These are phyloP conservation scores for Capniomyces stellatus DNA, from an alignment of 371 early-diverging fungal genomes.

Conservation along the genomic window DNA sequence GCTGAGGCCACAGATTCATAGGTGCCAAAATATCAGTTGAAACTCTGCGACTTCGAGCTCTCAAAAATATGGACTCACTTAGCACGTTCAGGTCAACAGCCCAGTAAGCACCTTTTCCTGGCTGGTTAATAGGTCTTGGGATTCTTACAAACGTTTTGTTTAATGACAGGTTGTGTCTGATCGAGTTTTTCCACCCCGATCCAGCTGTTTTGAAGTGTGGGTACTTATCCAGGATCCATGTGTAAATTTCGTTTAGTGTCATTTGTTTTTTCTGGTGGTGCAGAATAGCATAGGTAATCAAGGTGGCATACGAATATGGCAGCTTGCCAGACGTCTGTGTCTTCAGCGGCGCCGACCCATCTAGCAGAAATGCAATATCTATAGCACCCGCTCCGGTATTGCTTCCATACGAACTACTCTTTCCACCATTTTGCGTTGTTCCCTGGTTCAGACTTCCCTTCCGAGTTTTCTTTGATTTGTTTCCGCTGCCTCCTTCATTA, in stretches of 20 bases:
- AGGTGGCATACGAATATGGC: constrained; percentile 76
- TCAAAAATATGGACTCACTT: constrained; percentile 3
- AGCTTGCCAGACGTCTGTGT: constrained; percentile 37
- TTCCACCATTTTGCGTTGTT: background rate
- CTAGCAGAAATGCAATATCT: constrained; percentile 21
- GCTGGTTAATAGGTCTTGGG: constrained; percentile 71
- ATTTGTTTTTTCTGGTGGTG: constrained; percentile 48
- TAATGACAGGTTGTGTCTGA: constrained; percentile 94
- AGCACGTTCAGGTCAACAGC: constrained; percentile 39
- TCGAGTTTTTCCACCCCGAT: constrained; percentile 88
- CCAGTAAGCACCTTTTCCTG: constrained; percentile 98
- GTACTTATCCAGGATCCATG: constrained; percentile 63
- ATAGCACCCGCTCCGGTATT: constrained; percentile 1
- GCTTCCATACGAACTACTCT: background rate
- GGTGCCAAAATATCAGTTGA: background rate
- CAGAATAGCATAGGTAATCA: constrained; percentile 83
- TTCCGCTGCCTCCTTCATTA: too few relatives aligned
- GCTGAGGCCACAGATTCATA: background rate
- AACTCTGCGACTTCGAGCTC: background rate
- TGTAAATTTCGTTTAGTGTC: constrained; percentile 84
- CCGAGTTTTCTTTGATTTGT: background rate
- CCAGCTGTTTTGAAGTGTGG: constrained; percentile 56
- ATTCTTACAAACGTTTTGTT: constrained; percentile 86
- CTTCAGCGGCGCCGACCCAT: constrained; percentile 15
- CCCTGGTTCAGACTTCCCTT: background rate